These are phyloP conservation scores for Silene latifolia DNA, from an alignment of 148 eudicot genomes.

Conservation along the genomic window DNA sequence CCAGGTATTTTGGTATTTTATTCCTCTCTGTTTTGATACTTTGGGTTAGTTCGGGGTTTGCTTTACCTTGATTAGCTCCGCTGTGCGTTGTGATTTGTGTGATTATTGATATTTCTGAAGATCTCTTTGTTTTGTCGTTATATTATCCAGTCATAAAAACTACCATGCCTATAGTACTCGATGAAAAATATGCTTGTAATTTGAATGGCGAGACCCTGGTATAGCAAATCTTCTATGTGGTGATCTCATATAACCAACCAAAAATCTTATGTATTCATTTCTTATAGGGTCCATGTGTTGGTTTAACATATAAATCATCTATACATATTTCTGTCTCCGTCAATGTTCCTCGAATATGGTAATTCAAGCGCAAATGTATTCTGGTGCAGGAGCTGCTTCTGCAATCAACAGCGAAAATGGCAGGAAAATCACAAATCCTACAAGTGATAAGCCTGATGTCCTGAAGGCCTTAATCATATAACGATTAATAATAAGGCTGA, in stretches of 20 bases:
- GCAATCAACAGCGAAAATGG: constrained; percentile 1
- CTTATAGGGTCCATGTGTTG: not conserved
- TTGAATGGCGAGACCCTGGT: too few relatives aligned
- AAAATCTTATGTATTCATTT: not conserved
- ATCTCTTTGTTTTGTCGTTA: too few relatives aligned
- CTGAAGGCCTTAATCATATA: constrained; percentile 50
- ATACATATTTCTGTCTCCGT: too few relatives aligned
- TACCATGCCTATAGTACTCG: not conserved
- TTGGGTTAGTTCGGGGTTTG: too few relatives aligned
- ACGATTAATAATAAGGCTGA: constrained; percentile 47
- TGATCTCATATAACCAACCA: too few relatives aligned
- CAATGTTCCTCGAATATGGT: not conserved
- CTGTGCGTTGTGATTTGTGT: too few relatives aligned
- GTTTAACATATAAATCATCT: not conserved
- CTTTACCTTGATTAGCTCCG: too few relatives aligned
- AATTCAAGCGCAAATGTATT: not conserved
- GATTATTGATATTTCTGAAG: too few relatives aligned
- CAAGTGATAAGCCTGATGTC: constrained; percentile 23
- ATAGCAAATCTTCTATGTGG: too few relatives aligned
- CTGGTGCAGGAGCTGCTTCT: constrained; percentile 18
- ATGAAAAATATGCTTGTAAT: not conserved
- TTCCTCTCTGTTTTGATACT: too few relatives aligned
- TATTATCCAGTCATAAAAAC: not conserved
- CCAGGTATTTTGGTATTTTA: too few relatives aligned
- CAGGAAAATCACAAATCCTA: constrained; percentile 9